phyloP scores from a whole-genome alignment of 1,139 yeast species.

The Taphrina confusa region DNA sequence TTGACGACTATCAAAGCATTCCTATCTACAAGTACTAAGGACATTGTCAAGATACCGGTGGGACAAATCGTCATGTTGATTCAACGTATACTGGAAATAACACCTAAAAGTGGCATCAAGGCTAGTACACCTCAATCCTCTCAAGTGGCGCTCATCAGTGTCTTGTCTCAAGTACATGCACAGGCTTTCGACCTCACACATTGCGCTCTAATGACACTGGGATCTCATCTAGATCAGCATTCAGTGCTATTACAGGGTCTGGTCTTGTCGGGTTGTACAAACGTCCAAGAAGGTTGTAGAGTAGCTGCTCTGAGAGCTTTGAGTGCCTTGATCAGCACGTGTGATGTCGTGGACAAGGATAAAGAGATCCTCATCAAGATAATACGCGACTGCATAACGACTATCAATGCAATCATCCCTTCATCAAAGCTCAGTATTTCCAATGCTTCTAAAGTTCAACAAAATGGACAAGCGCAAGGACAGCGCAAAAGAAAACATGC shows the following conservation, averaged over 20 bases:
- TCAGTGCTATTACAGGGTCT: not conserved
- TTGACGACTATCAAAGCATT: conserved; percentile 7
- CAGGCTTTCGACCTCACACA: not conserved
- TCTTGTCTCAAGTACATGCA: conserved; percentile 12
- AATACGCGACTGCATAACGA: not conserved
- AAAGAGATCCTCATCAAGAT: not conserved
- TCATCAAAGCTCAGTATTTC: not conserved
- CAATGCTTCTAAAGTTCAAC: not conserved
- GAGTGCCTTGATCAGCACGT: not conserved
- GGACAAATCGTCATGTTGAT: conserved; percentile 10
- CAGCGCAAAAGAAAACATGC: conserved; percentile 30
- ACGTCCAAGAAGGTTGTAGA: not conserved
- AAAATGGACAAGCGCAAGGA: not conserved
- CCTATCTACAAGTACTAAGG: conserved; percentile 11
- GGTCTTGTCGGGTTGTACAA: conserved; percentile 2
- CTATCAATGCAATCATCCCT: not conserved
- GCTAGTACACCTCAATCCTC: conserved; percentile 22
- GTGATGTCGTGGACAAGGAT: conserved; percentile 2
- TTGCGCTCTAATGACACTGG: conserved; percentile 1
- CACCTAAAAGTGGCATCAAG: conserved; percentile 10
- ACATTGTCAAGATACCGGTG: conserved; percentile 19
- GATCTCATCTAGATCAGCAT: conserved; percentile 6
- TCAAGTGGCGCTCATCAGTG: conserved; percentile 22
- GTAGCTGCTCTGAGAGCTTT: not conserved
- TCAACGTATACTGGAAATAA: conserved; percentile 11